Conservation (phyloP, 2,329 filamentous ascomycete species). For the Chrysoporthe cubensis region DNA sequence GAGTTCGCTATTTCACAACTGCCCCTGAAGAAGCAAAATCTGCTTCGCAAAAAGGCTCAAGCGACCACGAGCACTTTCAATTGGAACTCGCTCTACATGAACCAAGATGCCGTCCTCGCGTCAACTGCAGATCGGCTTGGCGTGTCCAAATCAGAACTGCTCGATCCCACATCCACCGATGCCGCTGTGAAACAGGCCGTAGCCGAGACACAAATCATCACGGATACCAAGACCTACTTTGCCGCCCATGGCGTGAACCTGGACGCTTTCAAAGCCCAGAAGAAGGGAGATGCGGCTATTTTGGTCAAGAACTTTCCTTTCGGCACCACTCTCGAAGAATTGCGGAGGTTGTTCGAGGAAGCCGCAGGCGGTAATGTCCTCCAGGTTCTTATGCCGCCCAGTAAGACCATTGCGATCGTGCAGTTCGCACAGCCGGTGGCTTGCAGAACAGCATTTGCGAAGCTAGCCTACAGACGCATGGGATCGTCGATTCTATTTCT, state of each 20-base stretch:
- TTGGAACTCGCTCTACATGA: conserved; percentile 99
- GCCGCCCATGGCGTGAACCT: conserved; percentile 85
- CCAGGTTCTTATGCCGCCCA: conserved; percentile 87
- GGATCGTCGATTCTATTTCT: conserved; percentile 91
- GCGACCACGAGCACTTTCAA: conserved; percentile 82
- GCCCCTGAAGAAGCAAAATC: conserved; percentile 90
- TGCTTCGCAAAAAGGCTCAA: conserved; percentile 83
- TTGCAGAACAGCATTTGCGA: conserved; percentile 81
- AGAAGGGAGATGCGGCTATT: conserved; percentile 84
- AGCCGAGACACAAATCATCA: conserved; percentile 93
- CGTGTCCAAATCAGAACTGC: conserved; percentile 85
- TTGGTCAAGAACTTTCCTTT: conserved; percentile 95
- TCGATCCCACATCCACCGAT: conserved; percentile 95
- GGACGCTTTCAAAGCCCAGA: conserved; percentile 83
- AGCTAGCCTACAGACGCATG: conserved; percentile 85
- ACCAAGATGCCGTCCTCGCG: conserved; percentile 89
- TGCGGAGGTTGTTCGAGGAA: conserved; percentile 81
- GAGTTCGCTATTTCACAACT: conserved; percentile 90
- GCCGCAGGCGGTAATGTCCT: conserved; percentile 71
- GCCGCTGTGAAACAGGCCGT: conserved; percentile 96
- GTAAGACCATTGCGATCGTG: conserved; percentile 90
- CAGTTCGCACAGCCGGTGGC: conserved; percentile 81
- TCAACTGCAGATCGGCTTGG: conserved; percentile 86
- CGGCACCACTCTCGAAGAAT: conserved; percentile 77
- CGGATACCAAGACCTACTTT: conserved; percentile 95